Evolutionary conservation across 2,329 filamentous ascomycete genomes (phyloP).

Genomic region (Fusarium sp.): DNA sequence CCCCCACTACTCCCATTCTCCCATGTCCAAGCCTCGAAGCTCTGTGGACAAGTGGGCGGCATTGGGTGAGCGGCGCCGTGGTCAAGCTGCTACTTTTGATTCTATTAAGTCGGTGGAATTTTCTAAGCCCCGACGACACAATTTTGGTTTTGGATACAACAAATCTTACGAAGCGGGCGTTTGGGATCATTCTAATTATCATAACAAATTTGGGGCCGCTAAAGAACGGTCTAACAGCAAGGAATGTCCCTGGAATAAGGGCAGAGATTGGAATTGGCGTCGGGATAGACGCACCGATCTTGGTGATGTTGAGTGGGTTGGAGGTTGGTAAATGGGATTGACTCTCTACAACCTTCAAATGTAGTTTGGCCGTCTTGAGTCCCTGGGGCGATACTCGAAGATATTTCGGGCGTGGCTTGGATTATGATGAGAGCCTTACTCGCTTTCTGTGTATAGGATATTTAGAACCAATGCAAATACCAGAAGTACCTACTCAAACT

Average conservation of each 20-base stretch:
- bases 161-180: conserved; percentile 62
- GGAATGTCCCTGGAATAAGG: conserved; percentile 69
- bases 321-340: conserved; percentile 79
- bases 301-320: conserved; percentile 93
- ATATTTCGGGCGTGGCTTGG: conserved; percentile 42
- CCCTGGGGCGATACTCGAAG: conserved; percentile 42
- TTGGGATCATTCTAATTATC: conserved; percentile 60
- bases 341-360: conserved; percentile 65
- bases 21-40: conserved; percentile 70
- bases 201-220: conserved; percentile 49
- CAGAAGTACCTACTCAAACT: conserved; percentile 74
- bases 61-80: conserved; percentile 85
- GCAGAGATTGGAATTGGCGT: conserved; percentile 72
- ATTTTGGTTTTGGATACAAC: conserved; percentile 61
- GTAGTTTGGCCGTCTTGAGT: conserved; percentile 62
- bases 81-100: conserved; percentile 63
- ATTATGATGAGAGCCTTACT: conserved; percentile 61
- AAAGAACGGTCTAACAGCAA: conserved; percentile 59
- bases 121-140: conserved; percentile 60
- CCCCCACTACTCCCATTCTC: conserved; percentile 73
- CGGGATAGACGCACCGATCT: conserved; percentile 74
- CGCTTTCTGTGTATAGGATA: conserved; percentile 75
- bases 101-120: conserved; percentile 63
- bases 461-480: conserved; percentile 63
- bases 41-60: conserved; percentile 87